Evolutionary conservation across 2,329 filamentous ascomycete species (phyloP).

Genomic region (Ophiognomonia clavigignenti-juglandacearum): DNA sequence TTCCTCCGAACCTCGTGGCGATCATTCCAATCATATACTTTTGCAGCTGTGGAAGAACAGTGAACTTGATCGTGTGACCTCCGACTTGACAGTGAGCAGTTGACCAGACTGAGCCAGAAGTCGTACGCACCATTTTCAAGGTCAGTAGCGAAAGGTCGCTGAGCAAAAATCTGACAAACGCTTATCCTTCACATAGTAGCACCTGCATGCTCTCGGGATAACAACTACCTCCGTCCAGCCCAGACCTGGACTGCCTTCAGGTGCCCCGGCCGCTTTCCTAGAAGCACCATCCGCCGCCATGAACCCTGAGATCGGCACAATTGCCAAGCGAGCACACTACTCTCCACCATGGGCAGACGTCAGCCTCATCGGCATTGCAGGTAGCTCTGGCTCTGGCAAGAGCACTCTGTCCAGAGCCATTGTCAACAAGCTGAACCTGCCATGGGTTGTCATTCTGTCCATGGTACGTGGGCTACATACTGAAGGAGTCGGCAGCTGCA

Average conservation of each 20-base stretch:
- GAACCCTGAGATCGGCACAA: constrained; percentile 31
- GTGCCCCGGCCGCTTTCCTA: no score
- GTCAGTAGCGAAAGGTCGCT: no score
- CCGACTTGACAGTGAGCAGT: neutral
- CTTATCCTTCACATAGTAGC: neutral
- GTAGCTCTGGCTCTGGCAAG: constrained; percentile 91
- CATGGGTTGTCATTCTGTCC: constrained; percentile 96
- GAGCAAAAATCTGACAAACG: no score
- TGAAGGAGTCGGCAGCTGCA: neutral
- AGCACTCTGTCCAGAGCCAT: constrained; percentile 91
- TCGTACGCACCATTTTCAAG: no score
- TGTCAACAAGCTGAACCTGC: constrained; percentile 81
- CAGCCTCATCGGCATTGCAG: constrained; percentile 93
- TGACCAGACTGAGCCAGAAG: no score
- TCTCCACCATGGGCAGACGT: constrained; percentile 94
- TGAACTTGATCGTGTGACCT: neutral
- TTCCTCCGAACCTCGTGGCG: neutral
- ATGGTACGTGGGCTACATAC: constrained; percentile 62
- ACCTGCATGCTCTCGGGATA: neutral
- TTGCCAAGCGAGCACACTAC: constrained; percentile 66
- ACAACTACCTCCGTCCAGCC: neutral
- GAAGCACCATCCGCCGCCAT: no score
- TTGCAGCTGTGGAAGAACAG: neutral
- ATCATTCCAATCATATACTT: neutral
- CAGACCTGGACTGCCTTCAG: no score